Conservation (phyloP, 371 early-diverging fungal genomes). For the Dinochytrium kinnereticum region DNA sequence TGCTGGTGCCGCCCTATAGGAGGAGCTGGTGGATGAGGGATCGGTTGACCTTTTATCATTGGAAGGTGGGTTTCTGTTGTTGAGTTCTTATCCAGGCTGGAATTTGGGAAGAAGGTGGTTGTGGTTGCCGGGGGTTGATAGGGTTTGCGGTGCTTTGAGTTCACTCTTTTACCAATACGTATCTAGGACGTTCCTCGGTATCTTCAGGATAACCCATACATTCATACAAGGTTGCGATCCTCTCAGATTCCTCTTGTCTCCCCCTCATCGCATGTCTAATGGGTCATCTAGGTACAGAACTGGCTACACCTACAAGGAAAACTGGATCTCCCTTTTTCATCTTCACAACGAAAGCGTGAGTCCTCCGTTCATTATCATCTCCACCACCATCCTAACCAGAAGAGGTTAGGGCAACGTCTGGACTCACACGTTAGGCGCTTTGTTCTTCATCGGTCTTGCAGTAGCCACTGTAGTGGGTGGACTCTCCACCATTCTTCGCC, state of each 20-base stretch:
- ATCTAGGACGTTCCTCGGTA: slow-evolving; percentile 30
- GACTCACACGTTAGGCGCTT: slow-evolving; percentile 32
- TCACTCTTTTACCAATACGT: neutral
- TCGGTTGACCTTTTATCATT: slow-evolving; percentile 1
- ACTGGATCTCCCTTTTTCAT: slow-evolving; percentile 38
- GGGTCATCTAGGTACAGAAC: slow-evolving; percentile 35
- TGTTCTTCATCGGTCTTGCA: slow-evolving; percentile 20
- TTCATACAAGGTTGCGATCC: neutral
- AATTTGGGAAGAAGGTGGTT: neutral
- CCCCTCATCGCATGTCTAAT: neutral
- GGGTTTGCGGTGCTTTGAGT: neutral
- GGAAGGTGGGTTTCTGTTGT: neutral
- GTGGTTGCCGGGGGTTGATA: too few relatives aligned
- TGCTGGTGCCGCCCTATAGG: neutral
- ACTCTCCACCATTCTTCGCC: neutral
- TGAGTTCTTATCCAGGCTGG: neutral
- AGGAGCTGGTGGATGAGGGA: slow-evolving; percentile 7
- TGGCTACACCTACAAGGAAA: slow-evolving; percentile 32
- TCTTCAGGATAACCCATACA: slow-evolving; percentile 33
- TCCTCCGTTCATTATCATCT: neutral
- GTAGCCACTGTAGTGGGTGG: neutral
- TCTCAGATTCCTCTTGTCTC: neutral
- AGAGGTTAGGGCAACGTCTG: slow-evolving; percentile 32
- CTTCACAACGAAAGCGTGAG: slow-evolving; percentile 44
- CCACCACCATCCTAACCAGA: neutral